phyloP scores from a whole-genome alignment of 345 rosid genomes.

The Excoecaria agallocha region DNA sequence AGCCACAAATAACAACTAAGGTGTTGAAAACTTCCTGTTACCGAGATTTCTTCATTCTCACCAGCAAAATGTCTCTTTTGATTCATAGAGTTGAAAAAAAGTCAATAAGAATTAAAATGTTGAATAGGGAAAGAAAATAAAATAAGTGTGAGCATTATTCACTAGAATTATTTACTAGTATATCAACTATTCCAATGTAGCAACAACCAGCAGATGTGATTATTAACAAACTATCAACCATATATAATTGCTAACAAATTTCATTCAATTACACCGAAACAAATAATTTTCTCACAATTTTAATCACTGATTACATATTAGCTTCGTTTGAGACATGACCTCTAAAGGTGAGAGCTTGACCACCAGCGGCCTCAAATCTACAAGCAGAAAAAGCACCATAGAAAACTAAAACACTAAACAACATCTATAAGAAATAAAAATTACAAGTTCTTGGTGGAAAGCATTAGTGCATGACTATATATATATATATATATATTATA shows the following conservation, averaged over 20 bases:
- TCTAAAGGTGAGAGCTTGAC: conserved; percentile 77
- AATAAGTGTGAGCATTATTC: background rate
- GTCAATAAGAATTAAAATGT: no score
- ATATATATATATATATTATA: no score
- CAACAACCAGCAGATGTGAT: conserved; percentile 54
- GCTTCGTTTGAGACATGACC: conserved; percentile 86
- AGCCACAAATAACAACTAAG: no score
- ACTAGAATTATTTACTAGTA: conserved; percentile 95
- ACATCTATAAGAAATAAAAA: no score
- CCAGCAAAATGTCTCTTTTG: conserved; percentile 68
- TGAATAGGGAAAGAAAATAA: background rate
- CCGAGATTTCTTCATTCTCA: conserved; percentile 78
- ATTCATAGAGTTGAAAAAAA: conserved; percentile 62
- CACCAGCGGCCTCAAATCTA: conserved; percentile 80
- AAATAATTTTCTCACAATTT: conserved; percentile 51
- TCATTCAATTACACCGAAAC: no score
- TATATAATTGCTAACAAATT: no score
- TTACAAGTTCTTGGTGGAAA: no score
- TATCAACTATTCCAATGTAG: conserved; percentile 82
- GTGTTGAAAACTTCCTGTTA: no score
- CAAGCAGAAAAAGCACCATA: no score
- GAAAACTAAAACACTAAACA: no score
- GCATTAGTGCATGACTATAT: no score
- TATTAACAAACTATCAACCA: background rate
- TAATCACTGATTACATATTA: conserved; percentile 84